A percentile compares a stretch with the other conserved stretches of the same genome.
phyloP scores from a whole-genome alignment of 768 basidiomycete genomes.

The Amanita polypyramis region DNA sequence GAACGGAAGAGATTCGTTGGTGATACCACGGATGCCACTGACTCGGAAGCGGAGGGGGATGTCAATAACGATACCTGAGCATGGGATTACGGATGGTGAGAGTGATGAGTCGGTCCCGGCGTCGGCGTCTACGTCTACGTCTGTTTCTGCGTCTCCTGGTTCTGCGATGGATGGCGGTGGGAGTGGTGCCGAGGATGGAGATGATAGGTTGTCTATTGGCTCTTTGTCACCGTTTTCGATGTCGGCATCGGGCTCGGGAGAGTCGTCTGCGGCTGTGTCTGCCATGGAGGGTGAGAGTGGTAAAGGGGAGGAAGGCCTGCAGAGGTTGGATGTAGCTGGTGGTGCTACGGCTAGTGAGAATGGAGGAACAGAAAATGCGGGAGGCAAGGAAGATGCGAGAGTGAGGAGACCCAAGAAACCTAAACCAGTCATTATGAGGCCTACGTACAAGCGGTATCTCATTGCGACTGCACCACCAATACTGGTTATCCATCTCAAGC shows the following conservation, averaged over 20 bases:
- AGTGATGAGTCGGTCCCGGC: constrained; percentile 6
- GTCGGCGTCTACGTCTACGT: no score
- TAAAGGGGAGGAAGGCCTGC: neutral
- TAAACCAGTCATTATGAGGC: constrained; percentile 64
- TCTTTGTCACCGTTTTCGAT: neutral
- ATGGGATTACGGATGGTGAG: constrained; percentile 2
- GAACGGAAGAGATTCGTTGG: constrained; percentile 1
- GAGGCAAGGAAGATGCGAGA: constrained; percentile 16
- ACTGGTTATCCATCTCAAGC: constrained; percentile 86
- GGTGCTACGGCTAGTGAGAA: neutral
- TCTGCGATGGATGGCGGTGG: constrained; percentile 4
- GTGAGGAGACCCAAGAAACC: constrained; percentile 22
- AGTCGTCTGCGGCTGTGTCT: neutral
- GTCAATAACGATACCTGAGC: neutral
- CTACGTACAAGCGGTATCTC: constrained; percentile 92
- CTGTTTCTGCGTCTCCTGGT: neutral
- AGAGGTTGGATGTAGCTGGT: neutral
- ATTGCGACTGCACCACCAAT: constrained; percentile 79
- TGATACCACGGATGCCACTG: neutral
- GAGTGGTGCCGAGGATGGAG: constrained; percentile 4
- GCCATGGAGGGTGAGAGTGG: neutral
- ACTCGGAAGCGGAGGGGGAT: neutral
- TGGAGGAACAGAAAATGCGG: neutral
- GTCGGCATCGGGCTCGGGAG: neutral
- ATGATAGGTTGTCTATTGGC: constrained; percentile 2